phyloP scores from a whole-genome alignment of 2,329 filamentous ascomycete genomes.

The Erysiphe pisi region DNA sequence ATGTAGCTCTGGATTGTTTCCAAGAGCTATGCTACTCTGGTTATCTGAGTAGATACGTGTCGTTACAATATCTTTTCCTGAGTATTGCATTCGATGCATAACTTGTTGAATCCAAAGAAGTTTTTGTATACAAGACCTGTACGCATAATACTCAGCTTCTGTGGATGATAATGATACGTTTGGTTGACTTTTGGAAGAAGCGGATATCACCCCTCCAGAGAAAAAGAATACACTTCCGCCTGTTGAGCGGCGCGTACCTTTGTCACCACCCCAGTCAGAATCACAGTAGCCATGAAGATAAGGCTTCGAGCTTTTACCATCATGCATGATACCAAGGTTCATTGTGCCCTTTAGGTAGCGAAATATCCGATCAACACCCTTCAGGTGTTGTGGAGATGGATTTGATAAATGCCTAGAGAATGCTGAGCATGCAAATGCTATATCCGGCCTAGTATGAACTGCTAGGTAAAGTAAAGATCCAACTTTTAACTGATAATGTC shows the following conservation, averaged over 20 bases:
- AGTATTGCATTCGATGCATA: background rate
- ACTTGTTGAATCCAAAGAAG: constrained; percentile 7
- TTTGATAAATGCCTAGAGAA: constrained; percentile 11
- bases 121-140: background rate
- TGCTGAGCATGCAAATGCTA: constrained; percentile 11
- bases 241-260: constrained; percentile 9
- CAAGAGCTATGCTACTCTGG: background rate
- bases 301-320: background rate
- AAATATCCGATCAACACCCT: constrained; percentile 1
- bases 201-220: background rate
- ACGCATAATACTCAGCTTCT: background rate
- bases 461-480: background rate
- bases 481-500: background rate
- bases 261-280: constrained; percentile 7
- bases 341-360: constrained; percentile 2
- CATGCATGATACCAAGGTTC: background rate
- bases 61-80: background rate
- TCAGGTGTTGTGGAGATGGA: constrained; percentile 9
- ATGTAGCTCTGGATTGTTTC: background rate
- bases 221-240: constrained; percentile 15
- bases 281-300: background rate
- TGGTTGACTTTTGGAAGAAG: constrained; percentile 8
- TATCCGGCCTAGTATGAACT: constrained; percentile 13
- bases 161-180: background rate
- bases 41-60: background rate